Evolutionary conservation across 345 rosid species (phyloP), one percentile per base, ranked within the genome.

Genomic region (Moricandia arvensis): DNA sequence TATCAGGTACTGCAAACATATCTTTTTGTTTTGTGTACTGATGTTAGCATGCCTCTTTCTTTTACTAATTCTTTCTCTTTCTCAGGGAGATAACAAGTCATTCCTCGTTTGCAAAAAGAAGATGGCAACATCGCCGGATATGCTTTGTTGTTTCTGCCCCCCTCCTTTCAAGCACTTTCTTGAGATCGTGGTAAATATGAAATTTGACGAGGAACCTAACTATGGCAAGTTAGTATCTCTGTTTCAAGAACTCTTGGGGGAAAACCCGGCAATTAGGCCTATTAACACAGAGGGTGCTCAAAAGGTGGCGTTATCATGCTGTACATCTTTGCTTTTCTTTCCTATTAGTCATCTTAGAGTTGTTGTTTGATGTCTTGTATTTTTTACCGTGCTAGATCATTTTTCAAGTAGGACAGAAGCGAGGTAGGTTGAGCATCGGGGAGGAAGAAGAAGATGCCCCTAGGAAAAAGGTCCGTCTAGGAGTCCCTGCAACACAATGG

Each of bases 401-500:
- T 54, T 82, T 79, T 72, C 99, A 94, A 81, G 96, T 93, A 80
- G 98, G 97, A 59, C 96, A 91, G 81, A 96, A 96, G 83, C 90
- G 99, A 67, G 96, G 93, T 55, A 90, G 96, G 83, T 77, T 91
- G 80, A 86, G 82, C 64, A 75, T 79, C 63, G 99, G 91, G 33
- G 98, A 89, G 34, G 93, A 87, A 69, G 99, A 89, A 75, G 98
- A 95, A 81, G 95, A 85, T 62, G 93, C 86, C 54, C 96, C 95
- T 7, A 88, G 85, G 87, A 96, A 93, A 88, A 96, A 89, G 77
- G 88, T 93, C 77, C 96, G 97, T 15, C 57, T 88, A 61, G 98
- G 99, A 79, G 90, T 91, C 77, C 95, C 99, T 72, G 96, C 99
- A 63, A 88, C 90, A 0, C 99, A 96, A 76, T 93, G 99, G 99